phyloP scores from a whole-genome alignment of 371 early-diverging fungal species.

The Mortierella sp. region DNA sequence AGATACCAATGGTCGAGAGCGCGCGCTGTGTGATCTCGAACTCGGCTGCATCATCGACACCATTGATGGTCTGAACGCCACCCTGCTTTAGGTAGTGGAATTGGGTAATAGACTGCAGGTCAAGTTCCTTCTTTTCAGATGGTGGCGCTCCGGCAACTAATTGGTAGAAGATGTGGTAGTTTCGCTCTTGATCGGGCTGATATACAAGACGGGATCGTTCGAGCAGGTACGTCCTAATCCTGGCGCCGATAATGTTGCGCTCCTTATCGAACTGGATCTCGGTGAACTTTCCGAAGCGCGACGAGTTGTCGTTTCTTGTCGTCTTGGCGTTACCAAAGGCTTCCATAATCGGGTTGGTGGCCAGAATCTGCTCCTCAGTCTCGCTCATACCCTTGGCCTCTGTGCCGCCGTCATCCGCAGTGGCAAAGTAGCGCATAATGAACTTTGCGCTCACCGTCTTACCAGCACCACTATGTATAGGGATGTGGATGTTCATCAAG shows the following conservation, averaged over 20 bases:
- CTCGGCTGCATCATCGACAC: conserved; percentile 91
- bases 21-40: conserved; percentile 88
- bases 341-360: conserved; percentile 99
- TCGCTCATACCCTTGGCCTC: conserved; percentile 67
- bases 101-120: conserved; percentile 74
- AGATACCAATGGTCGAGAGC: conserved; percentile 85
- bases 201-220: conserved; percentile 97
- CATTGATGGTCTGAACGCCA: conserved; percentile 79
- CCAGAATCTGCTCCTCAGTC: conserved; percentile 85
- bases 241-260: conserved; percentile 91
- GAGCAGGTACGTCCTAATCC: conserved; percentile 96
- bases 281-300: conserved; percentile 99
- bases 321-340: conserved; percentile 99
- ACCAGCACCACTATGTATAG: conserved; percentile 81
- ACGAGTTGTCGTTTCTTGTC: conserved; percentile 98
- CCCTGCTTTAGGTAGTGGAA: conserved; percentile 92
- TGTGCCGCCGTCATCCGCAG: conserved; percentile 68
- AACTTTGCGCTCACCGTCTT: conserved; percentile 96
- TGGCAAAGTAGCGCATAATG: conserved; percentile 98
- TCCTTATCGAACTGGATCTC: conserved; percentile 87
- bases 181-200: conserved; percentile 93
- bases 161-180: conserved; percentile 99
- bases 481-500: neutral
- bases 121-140: conserved; percentile 82
- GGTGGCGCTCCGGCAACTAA: conserved; percentile 89